Evolutionary conservation across 176 grass and related monocot genomes (phyloP).

Genomic region (Aegilops tauschii): DNA sequence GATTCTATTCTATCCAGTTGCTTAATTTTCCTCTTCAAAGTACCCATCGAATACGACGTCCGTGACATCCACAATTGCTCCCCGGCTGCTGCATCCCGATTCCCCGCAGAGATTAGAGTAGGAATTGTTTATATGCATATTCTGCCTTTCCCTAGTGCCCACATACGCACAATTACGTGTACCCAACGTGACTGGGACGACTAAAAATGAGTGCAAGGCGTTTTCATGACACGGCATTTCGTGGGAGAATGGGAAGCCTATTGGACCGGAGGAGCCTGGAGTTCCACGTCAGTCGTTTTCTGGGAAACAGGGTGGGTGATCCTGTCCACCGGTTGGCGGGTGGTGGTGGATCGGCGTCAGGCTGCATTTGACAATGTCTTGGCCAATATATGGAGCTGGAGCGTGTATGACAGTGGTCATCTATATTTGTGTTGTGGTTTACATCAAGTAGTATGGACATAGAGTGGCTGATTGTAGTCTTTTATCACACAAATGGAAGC

Average conservation of each 20-base stretch:
- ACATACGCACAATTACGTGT: slow-evolving; percentile 4
- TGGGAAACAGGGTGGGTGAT: neutral
- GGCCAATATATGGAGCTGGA: neutral
- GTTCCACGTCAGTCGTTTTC: slow-evolving; percentile 17
- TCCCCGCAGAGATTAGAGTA: neutral
- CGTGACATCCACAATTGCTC: neutral
- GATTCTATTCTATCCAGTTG: slow-evolving; percentile 12
- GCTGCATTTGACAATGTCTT: neutral
- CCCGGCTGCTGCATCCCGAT: neutral
- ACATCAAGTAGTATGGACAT: neutral
- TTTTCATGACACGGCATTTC: slow-evolving; percentile 12
- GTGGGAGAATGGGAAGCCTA: neutral
- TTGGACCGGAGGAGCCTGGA: neutral
- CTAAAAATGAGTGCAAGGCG: neutral
- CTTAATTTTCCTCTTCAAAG: neutral
- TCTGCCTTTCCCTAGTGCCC: neutral
- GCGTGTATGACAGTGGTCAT: neutral
- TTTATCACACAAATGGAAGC: too few species aligned
- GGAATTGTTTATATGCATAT: neutral
- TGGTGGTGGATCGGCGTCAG: slow-evolving; percentile 4
- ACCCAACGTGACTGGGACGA: neutral
- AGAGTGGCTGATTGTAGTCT: too few species aligned
- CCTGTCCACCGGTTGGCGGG: neutral
- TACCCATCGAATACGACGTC: neutral
- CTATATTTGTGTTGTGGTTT: neutral